Conservation (phyloP, 1,284 basidiomycete species). For the Sporisorium exsertum region DNA sequence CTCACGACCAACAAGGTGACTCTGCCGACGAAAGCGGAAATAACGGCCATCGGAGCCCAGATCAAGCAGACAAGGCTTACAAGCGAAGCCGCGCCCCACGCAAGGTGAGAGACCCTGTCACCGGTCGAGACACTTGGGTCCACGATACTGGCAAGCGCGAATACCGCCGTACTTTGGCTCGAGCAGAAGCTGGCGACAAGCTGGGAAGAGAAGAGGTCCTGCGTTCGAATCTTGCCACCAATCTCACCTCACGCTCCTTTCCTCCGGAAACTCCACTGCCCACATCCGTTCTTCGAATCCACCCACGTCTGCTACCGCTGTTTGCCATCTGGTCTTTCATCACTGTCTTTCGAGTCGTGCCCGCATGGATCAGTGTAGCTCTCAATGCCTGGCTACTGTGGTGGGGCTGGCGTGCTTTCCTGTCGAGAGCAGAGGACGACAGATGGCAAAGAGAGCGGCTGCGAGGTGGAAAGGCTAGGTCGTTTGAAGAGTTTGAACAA, state of each 20-base stretch:
- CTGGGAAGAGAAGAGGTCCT: constrained; percentile 21
- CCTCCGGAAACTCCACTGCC: constrained; percentile 38
- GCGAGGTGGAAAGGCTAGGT: constrained; percentile 19
- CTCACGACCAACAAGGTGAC: background rate
- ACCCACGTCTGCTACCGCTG: constrained; percentile 28
- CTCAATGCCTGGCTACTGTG: constrained; percentile 53
- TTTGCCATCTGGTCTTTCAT: constrained; percentile 33
- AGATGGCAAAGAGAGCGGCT: constrained; percentile 46
- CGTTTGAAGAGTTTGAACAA: constrained; percentile 16
- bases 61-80: constrained; percentile 16
- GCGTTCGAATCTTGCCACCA: constrained; percentile 10
- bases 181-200: constrained; percentile 20
- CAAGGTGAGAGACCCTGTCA: constrained; percentile 44
- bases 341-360: constrained; percentile 19
- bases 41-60: constrained; percentile 8
- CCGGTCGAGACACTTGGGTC: constrained; percentile 23
- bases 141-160: constrained; percentile 44
- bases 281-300: constrained; percentile 9
- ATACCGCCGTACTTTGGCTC: constrained; percentile 20
- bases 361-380: constrained; percentile 16
- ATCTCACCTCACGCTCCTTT: constrained; percentile 37
- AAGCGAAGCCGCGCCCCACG: constrained; percentile 28
- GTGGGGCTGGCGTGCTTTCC: constrained; percentile 30
- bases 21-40: constrained; percentile 1
- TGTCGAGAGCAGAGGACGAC: constrained; percentile 29